Evolutionary conservation across 2,329 filamentous ascomycete genomes (phyloP).

Genomic region (Fusarium subglutinans): DNA sequence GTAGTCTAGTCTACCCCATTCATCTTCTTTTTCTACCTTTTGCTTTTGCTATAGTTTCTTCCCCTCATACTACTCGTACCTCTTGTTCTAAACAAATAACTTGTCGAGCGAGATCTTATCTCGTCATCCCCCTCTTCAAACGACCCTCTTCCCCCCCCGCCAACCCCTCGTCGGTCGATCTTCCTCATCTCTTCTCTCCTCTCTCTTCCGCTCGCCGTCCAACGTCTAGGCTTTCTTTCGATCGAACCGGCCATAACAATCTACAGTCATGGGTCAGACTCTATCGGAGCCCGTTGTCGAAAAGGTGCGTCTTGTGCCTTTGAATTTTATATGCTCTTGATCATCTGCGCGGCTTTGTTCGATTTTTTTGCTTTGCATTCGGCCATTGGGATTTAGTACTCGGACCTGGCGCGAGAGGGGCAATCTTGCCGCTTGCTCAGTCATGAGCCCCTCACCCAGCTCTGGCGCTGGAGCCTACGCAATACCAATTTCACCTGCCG

Average conservation of each 20-base stretch:
- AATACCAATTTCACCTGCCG: conserved; percentile 5
- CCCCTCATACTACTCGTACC: conserved; percentile 5
- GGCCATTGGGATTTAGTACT: conserved; percentile 17
- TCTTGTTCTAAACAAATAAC: neutral
- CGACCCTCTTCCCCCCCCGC: conserved; percentile 25
- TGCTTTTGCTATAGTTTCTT: conserved; percentile 11
- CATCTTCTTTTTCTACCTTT: conserved; percentile 13
- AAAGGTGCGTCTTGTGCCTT: conserved; percentile 72
- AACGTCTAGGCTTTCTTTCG: conserved; percentile 40
- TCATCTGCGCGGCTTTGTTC: neutral
- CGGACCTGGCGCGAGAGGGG: conserved; percentile 30
- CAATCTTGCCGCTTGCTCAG: conserved; percentile 18
- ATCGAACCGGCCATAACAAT: conserved; percentile 36
- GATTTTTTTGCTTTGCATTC: conserved; percentile 9
- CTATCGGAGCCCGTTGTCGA: conserved; percentile 98
- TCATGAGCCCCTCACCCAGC: conserved; percentile 39
- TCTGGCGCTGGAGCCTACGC: conserved; percentile 12
- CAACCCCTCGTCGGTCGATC: conserved; percentile 34
- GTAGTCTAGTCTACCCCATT: conserved; percentile 4
- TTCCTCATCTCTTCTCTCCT: conserved; percentile 25
- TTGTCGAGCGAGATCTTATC: conserved; percentile 23
- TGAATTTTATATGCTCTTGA: conserved; percentile 2
- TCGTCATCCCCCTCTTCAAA: conserved; percentile 20
- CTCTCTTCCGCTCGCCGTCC: conserved; percentile 23
- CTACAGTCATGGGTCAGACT: conserved; percentile 88